Evolutionary conservation across 257 asterid genomes (phyloP).

Genomic region (Plantago ovata): DNA sequence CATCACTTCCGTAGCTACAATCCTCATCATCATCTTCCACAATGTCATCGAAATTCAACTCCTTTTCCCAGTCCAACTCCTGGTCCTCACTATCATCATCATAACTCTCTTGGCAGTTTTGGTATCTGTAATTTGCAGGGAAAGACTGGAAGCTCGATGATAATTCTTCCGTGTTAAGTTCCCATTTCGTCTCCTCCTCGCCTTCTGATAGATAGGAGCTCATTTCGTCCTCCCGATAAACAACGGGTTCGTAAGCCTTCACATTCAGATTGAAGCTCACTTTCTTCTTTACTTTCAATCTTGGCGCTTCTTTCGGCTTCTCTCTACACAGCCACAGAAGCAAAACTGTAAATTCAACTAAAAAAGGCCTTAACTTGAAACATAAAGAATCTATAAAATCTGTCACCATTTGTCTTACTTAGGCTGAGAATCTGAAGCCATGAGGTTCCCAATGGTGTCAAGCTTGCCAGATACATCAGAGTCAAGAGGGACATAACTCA

Average conservation of each 20-base stretch:
- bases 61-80: constrained; percentile 34
- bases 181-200: constrained; percentile 41
- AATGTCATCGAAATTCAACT: constrained; percentile 31
- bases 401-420: constrained; percentile 28
- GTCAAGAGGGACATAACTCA: constrained; percentile 59
- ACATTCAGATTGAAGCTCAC: constrained; percentile 72
- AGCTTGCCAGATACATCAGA: constrained; percentile 32
- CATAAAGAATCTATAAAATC: background rate
- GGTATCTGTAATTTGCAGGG: constrained; percentile 55
- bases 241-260: constrained; percentile 57
- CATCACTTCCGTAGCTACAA: constrained; percentile 11
- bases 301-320: constrained; percentile 37
- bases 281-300: constrained; percentile 51
- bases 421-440: constrained; percentile 25
- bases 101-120: constrained; percentile 41
- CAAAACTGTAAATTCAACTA: background rate
- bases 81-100: constrained; percentile 51
- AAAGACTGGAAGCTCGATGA: constrained; percentile 18
- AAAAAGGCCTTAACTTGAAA: background rate
- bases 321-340: constrained; percentile 29
- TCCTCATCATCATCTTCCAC: constrained; percentile 24
- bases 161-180: constrained; percentile 26
- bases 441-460: constrained; percentile 26
- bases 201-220: constrained; percentile 29
- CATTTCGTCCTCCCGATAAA: constrained; percentile 31